Base-by-base conservation (phyloP, 805 yeast genomes). In the Wickerhamomyces ciferrii region DNA sequence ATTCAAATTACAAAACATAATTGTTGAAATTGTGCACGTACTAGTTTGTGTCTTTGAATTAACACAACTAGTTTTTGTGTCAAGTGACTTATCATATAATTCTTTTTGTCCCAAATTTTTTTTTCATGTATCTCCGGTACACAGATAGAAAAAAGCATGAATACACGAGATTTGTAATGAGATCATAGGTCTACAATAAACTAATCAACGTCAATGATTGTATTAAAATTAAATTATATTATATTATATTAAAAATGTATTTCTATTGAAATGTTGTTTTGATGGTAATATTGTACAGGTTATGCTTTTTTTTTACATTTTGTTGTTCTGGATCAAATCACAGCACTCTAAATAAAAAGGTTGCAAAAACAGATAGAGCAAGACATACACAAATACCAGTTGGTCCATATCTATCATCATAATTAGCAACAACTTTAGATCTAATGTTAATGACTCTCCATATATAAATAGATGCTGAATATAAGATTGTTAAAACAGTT, bases 381-480 rank as follows among this genome's bases (percentile, higher is more conserved):
- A 94, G 72, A 44, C 85, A 84, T 18, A 68, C 65, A 70, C 97
- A 92, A 43, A 94, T 79, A 63, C 82, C 74, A 52, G 84, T 83
- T 17, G 98, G 97, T 0, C 99, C 99, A 50, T 83, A 61, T 59
- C 75, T 81, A 66, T 94, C 98, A 53, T 87, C 96, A 60, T 92
- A 94, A 52, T 87, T 78, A 21, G 82, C 85, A 4, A 95, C 89
- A 51, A 81, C 80, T 70, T 90, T 88, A 53, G 79, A 76, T 62
- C 99, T 81, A 55, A 94, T 88, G 60, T 84, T 84, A 43, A 81
- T 64, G 6, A 89, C 92, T 65, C 99, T 81, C 80, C 84, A 84
- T 40, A 90, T 67, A 67, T 90, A 94, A 56, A 79, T 78, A 53
- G 72, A 77, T 15, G 86, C 75, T 13, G 97, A 78, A 62, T 92